Percentiles rank a stretch among this genome's conserved stretches.
Conservation (phyloP, 148 eudicot species). For the Spergularia bocconei region DNA sequence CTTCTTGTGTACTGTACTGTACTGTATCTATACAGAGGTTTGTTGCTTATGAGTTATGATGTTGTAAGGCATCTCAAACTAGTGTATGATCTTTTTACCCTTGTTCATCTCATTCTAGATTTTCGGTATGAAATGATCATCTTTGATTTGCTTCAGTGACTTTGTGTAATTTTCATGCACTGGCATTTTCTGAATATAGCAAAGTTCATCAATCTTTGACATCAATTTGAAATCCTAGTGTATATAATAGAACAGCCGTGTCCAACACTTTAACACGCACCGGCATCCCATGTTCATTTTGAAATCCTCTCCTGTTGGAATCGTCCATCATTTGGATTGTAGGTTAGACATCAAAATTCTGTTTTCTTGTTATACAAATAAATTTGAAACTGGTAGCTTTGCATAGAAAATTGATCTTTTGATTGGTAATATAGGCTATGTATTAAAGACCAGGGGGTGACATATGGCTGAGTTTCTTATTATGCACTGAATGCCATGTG, state of each 20-base stretch:
- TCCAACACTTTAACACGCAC: too few species aligned
- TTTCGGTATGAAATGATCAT: conserved; percentile 12
- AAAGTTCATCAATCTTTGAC: not conserved
- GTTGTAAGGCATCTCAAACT: conserved; percentile 14
- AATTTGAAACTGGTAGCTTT: conserved; percentile 10
- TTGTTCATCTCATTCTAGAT: too few species aligned
- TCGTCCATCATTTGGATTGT: not conserved
- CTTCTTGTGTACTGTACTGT: conserved; percentile 9
- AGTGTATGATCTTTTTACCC: not conserved
- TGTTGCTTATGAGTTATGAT: conserved; percentile 25
- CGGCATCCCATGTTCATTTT: not conserved
- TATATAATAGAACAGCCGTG: too few species aligned
- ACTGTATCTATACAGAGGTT: conserved; percentile 24
- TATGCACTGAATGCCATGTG: conserved; percentile 24
- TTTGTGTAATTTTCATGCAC: not conserved
- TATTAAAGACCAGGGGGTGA: conserved; percentile 17
- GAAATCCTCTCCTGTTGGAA: not conserved
- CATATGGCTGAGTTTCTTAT: conserved; percentile 1
- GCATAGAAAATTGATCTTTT: conserved; percentile 14
- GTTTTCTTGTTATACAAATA: conserved; percentile 9
- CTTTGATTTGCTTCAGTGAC: conserved; percentile 8
- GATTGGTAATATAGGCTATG: not conserved
- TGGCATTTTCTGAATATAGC: not conserved
- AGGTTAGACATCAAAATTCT: conserved; percentile 17
- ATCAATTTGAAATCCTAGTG: too few species aligned